Percentiles rank a stretch among this genome's conserved stretches.
phyloP scores from a whole-genome alignment of 2,329 filamentous ascomycete genomes.

The Penicillium hesseltinei region DNA sequence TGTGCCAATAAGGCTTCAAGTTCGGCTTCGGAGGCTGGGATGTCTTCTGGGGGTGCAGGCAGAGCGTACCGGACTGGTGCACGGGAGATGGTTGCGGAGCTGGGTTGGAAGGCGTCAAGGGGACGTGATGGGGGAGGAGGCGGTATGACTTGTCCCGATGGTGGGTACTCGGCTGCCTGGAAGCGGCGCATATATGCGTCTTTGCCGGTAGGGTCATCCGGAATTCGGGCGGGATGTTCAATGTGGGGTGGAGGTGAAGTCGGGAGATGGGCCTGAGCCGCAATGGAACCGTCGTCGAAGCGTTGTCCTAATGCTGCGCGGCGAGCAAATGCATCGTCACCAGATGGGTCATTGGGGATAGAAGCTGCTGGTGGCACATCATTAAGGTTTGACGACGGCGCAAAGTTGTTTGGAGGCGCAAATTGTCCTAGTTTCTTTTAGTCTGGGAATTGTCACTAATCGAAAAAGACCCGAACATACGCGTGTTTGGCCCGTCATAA shows the following conservation, averaged over 20 bases:
- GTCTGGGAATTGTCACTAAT: neutral
- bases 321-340: constrained; percentile 67
- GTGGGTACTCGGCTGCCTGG: constrained; percentile 24
- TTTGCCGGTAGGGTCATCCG: constrained; percentile 25
- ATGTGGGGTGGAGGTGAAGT: constrained; percentile 32
- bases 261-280: constrained; percentile 12
- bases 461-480: constrained; percentile 36
- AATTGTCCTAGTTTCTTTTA: constrained; percentile 44
- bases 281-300: constrained; percentile 9
- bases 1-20: constrained; percentile 48
- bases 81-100: constrained; percentile 66
- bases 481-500: constrained; percentile 47
- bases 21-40: constrained; percentile 54
- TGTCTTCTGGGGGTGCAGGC: constrained; percentile 51
- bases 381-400: constrained; percentile 50
- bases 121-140: constrained; percentile 35
- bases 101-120: constrained; percentile 40
- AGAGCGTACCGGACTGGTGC: constrained; percentile 72
- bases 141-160: constrained; percentile 22
- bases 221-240: constrained; percentile 31
- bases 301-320: constrained; percentile 58
- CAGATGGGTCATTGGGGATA: constrained; percentile 59
- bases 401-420: constrained; percentile 53
- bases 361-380: constrained; percentile 41
- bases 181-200: constrained; percentile 28